Percentiles rank a stretch among this genome's conserved stretches.
phyloP scores from a whole-genome alignment of 2,329 filamentous ascomycete species.

The Calonectria pseudoturangicola region DNA sequence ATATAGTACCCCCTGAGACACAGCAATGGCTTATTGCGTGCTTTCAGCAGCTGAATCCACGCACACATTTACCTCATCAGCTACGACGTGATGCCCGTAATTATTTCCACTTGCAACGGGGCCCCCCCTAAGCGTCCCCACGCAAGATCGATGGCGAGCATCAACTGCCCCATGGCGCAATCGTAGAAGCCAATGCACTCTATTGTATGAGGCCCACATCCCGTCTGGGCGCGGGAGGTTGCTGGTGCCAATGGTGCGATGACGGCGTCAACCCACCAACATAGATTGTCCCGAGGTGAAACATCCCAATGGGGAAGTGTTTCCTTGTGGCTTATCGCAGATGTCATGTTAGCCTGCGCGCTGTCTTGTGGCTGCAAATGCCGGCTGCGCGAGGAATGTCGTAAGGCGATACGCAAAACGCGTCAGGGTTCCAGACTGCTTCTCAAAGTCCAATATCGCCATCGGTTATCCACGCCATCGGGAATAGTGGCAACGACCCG shows the following conservation, averaged over 20 bases:
- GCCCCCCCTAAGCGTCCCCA: conserved; percentile 13
- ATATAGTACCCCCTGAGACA: conserved; percentile 1
- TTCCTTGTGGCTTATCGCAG: conserved; percentile 21
- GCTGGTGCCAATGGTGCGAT: conserved; percentile 11
- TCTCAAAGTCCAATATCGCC: not conserved
- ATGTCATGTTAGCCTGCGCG: conserved; percentile 8
- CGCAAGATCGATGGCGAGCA: conserved; percentile 12
- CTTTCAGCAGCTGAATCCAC: conserved; percentile 3
- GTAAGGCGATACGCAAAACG: conserved; percentile 16
- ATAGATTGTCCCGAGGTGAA: conserved; percentile 10
- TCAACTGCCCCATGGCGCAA: conserved; percentile 8
- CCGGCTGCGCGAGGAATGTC: not conserved
- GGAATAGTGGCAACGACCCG: not conserved
- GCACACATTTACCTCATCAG: conserved; percentile 19
- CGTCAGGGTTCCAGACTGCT: conserved; percentile 11
- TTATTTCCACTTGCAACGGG: not conserved
- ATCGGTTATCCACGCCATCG: conserved; percentile 2
- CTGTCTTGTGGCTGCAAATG: not conserved
- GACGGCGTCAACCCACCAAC: not conserved
- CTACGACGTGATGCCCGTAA: not conserved
- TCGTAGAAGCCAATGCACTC: conserved; percentile 11
- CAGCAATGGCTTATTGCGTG: conserved; percentile 12
- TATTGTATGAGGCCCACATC: conserved; percentile 18
- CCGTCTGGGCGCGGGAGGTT: not conserved
- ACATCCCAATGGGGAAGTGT: conserved; percentile 14